These are phyloP conservation scores for Penicillium angulare DNA, from an alignment of 495 filamentous ascomycete species.

Conservation along the genomic window DNA sequence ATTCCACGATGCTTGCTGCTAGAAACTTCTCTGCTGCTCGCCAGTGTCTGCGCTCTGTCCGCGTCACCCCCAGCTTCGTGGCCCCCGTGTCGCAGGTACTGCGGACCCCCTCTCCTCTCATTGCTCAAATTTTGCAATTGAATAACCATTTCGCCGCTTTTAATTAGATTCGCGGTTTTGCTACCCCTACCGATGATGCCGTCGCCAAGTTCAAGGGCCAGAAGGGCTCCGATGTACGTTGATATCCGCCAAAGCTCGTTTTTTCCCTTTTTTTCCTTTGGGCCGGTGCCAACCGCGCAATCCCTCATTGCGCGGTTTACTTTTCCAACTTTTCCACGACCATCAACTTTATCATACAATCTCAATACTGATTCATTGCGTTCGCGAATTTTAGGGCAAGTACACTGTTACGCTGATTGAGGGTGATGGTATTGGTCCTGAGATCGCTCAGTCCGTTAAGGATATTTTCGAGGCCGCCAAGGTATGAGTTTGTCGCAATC, in stretches of 20 bases:
- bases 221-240: slow-evolving; percentile 79
- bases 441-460: slow-evolving; percentile 96
- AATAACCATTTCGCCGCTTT: slow-evolving; percentile 24
- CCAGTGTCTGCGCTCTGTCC: slow-evolving; percentile 54
- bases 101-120: slow-evolving; percentile 11
- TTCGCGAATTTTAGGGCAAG: slow-evolving; percentile 62
- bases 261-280: slow-evolving; percentile 23
- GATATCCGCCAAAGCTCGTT: slow-evolving; percentile 15
- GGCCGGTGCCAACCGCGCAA: slow-evolving; percentile 24
- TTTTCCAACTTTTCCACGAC: slow-evolving; percentile 1
- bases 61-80: slow-evolving; percentile 45
- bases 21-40: slow-evolving; percentile 56
- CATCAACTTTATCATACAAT: not conserved
- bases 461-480: slow-evolving; percentile 95
- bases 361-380: slow-evolving; percentile 13
- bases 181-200: slow-evolving; percentile 59
- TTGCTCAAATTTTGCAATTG: slow-evolving; percentile 1
- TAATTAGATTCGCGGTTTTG: slow-evolving; percentile 46
- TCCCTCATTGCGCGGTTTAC: not conserved
- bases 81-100: slow-evolving; percentile 54
- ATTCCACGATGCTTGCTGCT: slow-evolving; percentile 57
- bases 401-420: slow-evolving; percentile 96
- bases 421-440: slow-evolving; percentile 96
- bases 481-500: slow-evolving; percentile 47
- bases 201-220: slow-evolving; percentile 91